Evolutionary conservation across 1,284 basidiomycete genomes (phyloP).

Genomic region (Puccinia brachypodii): DNA sequence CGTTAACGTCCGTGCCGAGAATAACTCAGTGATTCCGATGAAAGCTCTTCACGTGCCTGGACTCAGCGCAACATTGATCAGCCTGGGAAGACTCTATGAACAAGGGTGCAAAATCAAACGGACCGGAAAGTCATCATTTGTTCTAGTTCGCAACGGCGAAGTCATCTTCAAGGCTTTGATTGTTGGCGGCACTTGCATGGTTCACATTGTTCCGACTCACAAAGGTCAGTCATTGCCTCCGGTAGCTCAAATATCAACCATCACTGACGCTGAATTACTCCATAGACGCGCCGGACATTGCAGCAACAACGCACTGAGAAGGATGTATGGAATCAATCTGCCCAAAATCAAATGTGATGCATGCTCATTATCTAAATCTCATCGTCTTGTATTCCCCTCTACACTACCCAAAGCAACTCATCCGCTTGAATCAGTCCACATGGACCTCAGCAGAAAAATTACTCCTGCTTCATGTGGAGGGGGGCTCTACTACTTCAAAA

Average conservation of each 20-base stretch:
- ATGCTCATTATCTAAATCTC: slow-evolving; percentile 1
- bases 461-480: neutral
- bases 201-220: neutral
- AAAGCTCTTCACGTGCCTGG: slow-evolving; percentile 10
- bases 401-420: neutral
- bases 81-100: neutral
- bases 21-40: neutral
- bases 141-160: neutral
- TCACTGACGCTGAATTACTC: neutral
- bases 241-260: too few species aligned
- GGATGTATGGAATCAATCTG: neutral
- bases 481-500: neutral
- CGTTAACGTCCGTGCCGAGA: neutral
- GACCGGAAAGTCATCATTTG: neutral
- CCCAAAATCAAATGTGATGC: slow-evolving; percentile 6
- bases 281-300: slow-evolving; percentile 4
- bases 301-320: neutral
- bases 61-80: neutral
- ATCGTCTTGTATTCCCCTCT: neutral
- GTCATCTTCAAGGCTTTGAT: neutral
- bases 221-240: neutral
- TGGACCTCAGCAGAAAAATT: neutral
- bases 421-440: neutral
- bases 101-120: neutral
- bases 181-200: neutral